Conservation (phyloP, 2,329 filamentous ascomycete species). For the Penicillium sp. region DNA sequence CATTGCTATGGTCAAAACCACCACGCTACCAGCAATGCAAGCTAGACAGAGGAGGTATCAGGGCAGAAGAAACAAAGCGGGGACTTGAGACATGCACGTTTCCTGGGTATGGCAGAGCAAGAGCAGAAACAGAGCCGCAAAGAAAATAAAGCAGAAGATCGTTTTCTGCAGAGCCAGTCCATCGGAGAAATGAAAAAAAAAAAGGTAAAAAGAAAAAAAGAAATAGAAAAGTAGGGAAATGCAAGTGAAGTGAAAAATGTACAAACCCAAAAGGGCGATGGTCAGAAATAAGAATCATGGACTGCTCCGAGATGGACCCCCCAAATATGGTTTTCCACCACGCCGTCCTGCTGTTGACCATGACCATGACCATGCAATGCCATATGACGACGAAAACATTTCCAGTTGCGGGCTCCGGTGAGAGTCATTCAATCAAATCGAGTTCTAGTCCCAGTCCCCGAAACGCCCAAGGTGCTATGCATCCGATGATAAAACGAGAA, state of each 20-base stretch:
- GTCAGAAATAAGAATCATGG: slow-evolving; percentile 20
- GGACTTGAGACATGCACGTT: slow-evolving; percentile 22
- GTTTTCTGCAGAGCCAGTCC: slow-evolving; percentile 14
- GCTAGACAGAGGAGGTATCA: slow-evolving; percentile 6
- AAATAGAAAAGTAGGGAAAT: not conserved
- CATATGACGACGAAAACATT: slow-evolving; percentile 32
- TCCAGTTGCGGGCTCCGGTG: slow-evolving; percentile 30
- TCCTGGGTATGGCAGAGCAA: slow-evolving; percentile 20
- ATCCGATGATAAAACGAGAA: slow-evolving; percentile 33
- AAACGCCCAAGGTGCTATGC: slow-evolving; percentile 41
- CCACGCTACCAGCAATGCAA: slow-evolving; percentile 14
- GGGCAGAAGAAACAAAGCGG: slow-evolving; percentile 8
- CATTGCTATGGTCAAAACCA: slow-evolving; percentile 11
- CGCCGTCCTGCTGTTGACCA: slow-evolving; percentile 31
- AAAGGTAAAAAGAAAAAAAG: slow-evolving; percentile 14
- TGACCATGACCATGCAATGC: slow-evolving; percentile 28
- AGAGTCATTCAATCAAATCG: slow-evolving; percentile 34
- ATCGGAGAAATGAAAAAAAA: slow-evolving; percentile 10
- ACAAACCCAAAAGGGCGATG: not conserved
- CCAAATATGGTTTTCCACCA: slow-evolving; percentile 33
- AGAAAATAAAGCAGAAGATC: slow-evolving; percentile 4
- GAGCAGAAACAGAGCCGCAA: slow-evolving; percentile 14
- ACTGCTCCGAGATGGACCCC: slow-evolving; percentile 28
- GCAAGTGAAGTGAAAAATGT: not conserved
- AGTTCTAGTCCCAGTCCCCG: slow-evolving; percentile 35